Percentiles rank a stretch among this genome's conserved stretches.
Conservation (phyloP, 257 asterid genomes). For the Agastache rugosa region DNA sequence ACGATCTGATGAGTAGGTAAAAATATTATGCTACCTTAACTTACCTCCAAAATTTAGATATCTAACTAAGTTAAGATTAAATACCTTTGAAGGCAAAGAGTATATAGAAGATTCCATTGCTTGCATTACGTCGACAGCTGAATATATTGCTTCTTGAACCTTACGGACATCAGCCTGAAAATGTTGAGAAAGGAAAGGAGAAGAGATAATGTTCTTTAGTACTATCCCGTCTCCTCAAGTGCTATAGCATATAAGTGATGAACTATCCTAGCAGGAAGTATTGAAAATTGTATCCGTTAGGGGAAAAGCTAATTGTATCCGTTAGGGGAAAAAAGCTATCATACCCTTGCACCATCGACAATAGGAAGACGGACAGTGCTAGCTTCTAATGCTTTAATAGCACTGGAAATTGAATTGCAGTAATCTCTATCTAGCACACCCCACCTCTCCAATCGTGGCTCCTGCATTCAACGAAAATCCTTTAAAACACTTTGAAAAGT, state of each 20-base stretch:
- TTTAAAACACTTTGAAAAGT: conserved; percentile 16
- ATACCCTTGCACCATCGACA: conserved; percentile 78
- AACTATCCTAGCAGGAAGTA: conserved; percentile 5
- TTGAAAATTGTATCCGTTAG: not conserved
- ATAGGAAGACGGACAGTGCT: conserved; percentile 73
- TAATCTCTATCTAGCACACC: conserved; percentile 58
- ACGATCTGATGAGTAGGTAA: not conserved
- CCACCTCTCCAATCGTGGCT: conserved; percentile 68
- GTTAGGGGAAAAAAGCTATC: conserved; percentile 24
- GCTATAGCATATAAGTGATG: no score
- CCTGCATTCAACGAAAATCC: conserved; percentile 46
- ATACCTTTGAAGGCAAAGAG: conserved; percentile 66
- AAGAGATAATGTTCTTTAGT: conserved; percentile 9
- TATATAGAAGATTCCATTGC: conserved; percentile 74
- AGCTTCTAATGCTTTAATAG: conserved; percentile 68
- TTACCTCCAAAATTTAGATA: conserved; percentile 5
- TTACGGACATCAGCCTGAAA: conserved; percentile 72
- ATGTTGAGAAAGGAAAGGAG: conserved; percentile 13
- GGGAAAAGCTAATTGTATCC: conserved; percentile 9
- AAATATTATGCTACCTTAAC: not conserved
- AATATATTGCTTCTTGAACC: conserved; percentile 68
- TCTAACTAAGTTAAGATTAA: conserved; percentile 17
- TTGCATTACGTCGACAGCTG: conserved; percentile 86
- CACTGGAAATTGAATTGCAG: conserved; percentile 63
- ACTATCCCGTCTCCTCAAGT: no score